A percentile compares a stretch with the other conserved stretches of the same genome.
Evolutionary conservation across 495 filamentous ascomycete genomes (phyloP).

Genomic region (Aspergillus bridgeri): DNA sequence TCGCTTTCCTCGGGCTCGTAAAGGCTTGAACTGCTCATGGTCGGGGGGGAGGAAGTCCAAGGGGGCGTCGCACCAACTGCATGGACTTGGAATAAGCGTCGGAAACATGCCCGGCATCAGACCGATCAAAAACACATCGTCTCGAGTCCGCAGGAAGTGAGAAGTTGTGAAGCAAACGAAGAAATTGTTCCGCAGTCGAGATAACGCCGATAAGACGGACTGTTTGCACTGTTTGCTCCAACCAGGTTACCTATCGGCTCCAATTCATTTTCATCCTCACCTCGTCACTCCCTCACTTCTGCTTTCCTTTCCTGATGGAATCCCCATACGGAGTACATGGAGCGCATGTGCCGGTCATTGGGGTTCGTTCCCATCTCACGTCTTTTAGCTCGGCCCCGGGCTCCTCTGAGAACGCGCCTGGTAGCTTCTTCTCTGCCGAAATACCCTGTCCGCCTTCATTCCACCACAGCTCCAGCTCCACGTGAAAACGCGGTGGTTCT

Average conservation of each 20-base stretch:
- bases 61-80: constrained; percentile 14
- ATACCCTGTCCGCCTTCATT: constrained; percentile 25
- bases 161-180: constrained; percentile 6
- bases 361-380: constrained; percentile 20
- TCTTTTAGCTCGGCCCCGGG: not conserved
- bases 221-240: constrained; percentile 47
- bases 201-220: constrained; percentile 27
- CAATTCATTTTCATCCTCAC: too few relatives aligned
- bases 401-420: constrained; percentile 1
- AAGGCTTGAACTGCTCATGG: constrained; percentile 38
- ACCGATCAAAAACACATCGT: constrained; percentile 5
- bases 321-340: constrained; percentile 21
- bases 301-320: constrained; percentile 14
- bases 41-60: constrained; percentile 16
- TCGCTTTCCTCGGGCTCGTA: constrained; percentile 32
- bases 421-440: not conserved
- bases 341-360: constrained; percentile 30
- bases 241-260: too few relatives aligned
- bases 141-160: not conserved
- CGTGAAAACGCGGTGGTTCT: constrained; percentile 48
- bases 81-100: constrained; percentile 13
- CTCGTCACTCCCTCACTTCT: not conserved
- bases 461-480: constrained; percentile 21
- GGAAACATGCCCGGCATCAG: constrained; percentile 26
- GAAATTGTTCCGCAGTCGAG: constrained; percentile 11